Base-by-base conservation (phyloP, 2,329 filamentous ascomycete genomes). In the Colletotrichum falcatum region DNA sequence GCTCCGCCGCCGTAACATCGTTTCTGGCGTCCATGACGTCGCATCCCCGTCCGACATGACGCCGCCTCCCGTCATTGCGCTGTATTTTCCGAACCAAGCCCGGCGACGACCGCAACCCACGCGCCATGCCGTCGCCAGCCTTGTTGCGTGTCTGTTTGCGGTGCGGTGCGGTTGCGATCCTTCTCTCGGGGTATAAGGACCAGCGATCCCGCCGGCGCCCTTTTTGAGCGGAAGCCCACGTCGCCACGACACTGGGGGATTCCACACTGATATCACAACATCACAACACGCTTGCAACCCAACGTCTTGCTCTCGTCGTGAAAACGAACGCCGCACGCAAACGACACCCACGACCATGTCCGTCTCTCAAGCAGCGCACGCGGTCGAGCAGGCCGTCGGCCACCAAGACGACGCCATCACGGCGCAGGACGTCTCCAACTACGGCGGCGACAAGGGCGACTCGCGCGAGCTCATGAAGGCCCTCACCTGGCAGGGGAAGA, bases 401-500 rank as follows among this genome's bases (percentile, higher is more conserved):
- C 92, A 95, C 77, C 86, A 83, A 74, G 85, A 88, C 74, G 91
- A 91, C 75, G 86, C 90, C 23, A 84, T 86, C 62, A 92, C 89
- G 1, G 82, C 85, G 20, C 93, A 95, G 72, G 90, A 96, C 76
- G 84, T 95, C 58, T 83, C 87, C 70, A 90, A 90, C 74, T 92
- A 92, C 66, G 14, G 26, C 37, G 63, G 42, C 14, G 62, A 76
- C 33, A 75, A 81, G 1, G 83, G 83, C 5, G 84, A 91, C 68
- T 81, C 80, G 3, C 80, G 79, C 39, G 87, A 90, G 75, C 91
- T 81, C 20, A 96, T 97, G 92, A 92, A 93, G 79, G 94, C 94
- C 0, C 81, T 97, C 18, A 88, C 88, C 2, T 97, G 94, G 94
- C 89, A 92, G 80, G 92, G 92, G 62, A 96, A 95, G 84, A 93